Base-by-base conservation (phyloP, 2,329 filamentous ascomycete genomes). In the Alternaria solani region DNA sequence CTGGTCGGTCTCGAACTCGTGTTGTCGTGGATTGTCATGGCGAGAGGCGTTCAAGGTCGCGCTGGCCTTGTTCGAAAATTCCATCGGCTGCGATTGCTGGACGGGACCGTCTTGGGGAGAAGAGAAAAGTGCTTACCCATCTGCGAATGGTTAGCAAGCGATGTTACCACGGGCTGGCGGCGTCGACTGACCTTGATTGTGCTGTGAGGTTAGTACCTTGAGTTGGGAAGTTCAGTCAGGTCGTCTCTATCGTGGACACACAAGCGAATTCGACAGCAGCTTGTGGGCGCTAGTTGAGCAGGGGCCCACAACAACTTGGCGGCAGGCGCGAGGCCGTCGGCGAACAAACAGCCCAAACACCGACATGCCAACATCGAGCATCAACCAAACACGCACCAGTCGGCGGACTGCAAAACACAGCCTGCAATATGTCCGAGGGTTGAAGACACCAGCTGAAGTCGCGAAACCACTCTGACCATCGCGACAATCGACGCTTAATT, bases 121-220 rank as follows among this genome's bases (percentile, higher is more conserved):
- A 59, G 65, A 62, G 9, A 60, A 60, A 62, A 63, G 57, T 77
- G 84, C 87, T 87, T 85, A 89, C 87, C 86, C 87, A 89, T 89
- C 86, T 88, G 75, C 66, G 72, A 57, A 72, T 61, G 77, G 78
- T 79, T 66, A 77, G 72, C 59, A 68, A 52, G 57, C 23, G 25
- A 39, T 32, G 55, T 39, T 34, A 18, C 20, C 36, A n/a, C 9
- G n/a, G 47, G 11, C 14, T 20, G 69, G 34, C 49, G 39, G 55
- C 52, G 18, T 34, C 57, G 51, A 71, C 81, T 81, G 78, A 87
- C 85, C 83, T 82, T 87, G 81, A 81, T 79, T 81, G 81, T 80
- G 82, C 81, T 81, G 82, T 82, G 79, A 79, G 78, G 78, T 75
- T 78, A 73, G 74, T 72, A 73, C 72, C 68, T 68, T 74, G 68